A percentile compares a stretch with the other conserved stretches of the same genome.
Conservation (phyloP, 2,329 filamentous ascomycete species). For the Sclerotinia glacialis region DNA sequence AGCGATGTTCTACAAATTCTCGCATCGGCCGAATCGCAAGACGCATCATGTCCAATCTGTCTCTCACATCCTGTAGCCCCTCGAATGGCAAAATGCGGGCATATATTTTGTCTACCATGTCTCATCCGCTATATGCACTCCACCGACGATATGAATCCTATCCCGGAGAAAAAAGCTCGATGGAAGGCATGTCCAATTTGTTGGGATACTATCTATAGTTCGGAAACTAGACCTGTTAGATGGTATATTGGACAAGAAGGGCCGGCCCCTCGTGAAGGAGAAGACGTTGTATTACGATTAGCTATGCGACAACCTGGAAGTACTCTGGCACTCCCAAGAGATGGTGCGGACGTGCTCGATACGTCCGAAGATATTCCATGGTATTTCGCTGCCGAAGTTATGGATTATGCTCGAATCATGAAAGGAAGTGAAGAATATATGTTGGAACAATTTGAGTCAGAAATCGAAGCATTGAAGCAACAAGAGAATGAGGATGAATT, state of each 20-base stretch:
- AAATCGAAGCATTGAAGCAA: conserved; percentile 68
- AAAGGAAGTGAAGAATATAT: conserved; percentile 91
- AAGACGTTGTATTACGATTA: conserved; percentile 84
- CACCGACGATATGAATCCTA: conserved; percentile 60
- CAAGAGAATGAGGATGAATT: conserved; percentile 88
- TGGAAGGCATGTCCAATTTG: conserved; percentile 98
- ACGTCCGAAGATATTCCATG: conserved; percentile 80
- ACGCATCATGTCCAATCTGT: conserved; percentile 89
- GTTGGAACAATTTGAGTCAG: conserved; percentile 72
- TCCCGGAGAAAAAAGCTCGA: conserved; percentile 65
- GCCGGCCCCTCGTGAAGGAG: conserved; percentile 73
- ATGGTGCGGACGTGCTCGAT: conserved; percentile 66
- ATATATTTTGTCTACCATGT: conserved; percentile 94
- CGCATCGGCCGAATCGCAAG: conserved; percentile 84
- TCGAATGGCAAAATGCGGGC: conserved; percentile 94
- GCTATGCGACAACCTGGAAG: conserved; percentile 78
- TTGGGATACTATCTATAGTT: conserved; percentile 88
- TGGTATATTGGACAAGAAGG: conserved; percentile 91
- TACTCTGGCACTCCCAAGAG: conserved; percentile 82
- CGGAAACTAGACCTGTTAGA: conserved; percentile 82
- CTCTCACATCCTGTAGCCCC: conserved; percentile 89
- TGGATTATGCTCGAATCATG: conserved; percentile 95
- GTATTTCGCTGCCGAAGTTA: conserved; percentile 90
- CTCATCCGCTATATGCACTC: conserved; percentile 95
- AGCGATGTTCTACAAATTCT: conserved; percentile 85